Evolutionary conservation across 441 rosid species (phyloP).

Genomic region (Bocquillonia castaneifolia): DNA sequence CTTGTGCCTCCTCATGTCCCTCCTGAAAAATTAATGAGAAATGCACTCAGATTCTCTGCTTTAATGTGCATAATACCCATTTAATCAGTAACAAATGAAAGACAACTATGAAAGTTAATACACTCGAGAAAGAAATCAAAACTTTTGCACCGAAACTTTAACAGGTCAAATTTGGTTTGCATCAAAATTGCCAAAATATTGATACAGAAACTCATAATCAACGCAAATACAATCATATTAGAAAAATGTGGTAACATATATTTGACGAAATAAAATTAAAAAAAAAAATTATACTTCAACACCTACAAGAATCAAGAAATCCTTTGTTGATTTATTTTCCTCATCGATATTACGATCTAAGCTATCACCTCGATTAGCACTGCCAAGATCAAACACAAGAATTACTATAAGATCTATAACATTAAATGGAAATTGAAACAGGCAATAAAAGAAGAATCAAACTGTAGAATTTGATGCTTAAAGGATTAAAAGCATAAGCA

Average conservation of each 20-base stretch:
- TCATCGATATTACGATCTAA: slow-evolving; percentile 72
- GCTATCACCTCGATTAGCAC: slow-evolving; percentile 93
- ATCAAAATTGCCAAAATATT: background rate
- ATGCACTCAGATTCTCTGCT: slow-evolving; percentile 18
- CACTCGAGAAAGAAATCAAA: too few species aligned
- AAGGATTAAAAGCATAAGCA: slow-evolving; percentile 6
- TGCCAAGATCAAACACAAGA: slow-evolving; percentile 39
- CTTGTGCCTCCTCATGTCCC: slow-evolving; percentile 81
- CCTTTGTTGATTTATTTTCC: slow-evolving; percentile 62
- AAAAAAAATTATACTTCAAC: slow-evolving; percentile 13
- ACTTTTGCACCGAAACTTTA: too few species aligned
- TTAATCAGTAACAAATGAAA: slow-evolving; percentile 5
- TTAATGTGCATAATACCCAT: slow-evolving; percentile 14
- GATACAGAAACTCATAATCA: background rate
- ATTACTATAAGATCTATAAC: slow-evolving; percentile 19
- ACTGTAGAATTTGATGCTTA: slow-evolving; percentile 14
- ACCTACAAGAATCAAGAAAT: slow-evolving; percentile 83
- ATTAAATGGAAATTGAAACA: slow-evolving; percentile 4
- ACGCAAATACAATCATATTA: background rate
- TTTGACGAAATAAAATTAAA: slow-evolving; percentile 6
- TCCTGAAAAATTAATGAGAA: slow-evolving; percentile 44
- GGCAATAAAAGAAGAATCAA: slow-evolving; percentile 7
- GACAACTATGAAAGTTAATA: background rate
- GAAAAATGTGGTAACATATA: background rate
- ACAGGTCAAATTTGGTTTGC: too few species aligned